phyloP scores from a whole-genome alignment of 2,329 filamentous ascomycete genomes.

The Sclerotinia subarctica region DNA sequence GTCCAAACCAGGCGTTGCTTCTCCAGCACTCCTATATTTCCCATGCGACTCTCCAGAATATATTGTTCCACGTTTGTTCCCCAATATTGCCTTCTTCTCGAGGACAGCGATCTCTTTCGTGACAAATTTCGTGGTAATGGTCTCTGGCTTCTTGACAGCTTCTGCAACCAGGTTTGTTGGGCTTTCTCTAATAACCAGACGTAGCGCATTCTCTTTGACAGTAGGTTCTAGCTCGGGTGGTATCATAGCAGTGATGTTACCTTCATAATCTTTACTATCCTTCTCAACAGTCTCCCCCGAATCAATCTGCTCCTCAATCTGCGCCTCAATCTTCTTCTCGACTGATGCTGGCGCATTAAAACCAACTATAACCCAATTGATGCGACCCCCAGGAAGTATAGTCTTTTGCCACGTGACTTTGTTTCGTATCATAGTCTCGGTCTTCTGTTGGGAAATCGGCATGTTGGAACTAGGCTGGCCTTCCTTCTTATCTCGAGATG shows the following conservation, averaged over 20 bases:
- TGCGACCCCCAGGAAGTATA: background rate
- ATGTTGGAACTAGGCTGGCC: background rate
- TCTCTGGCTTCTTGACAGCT: background rate
- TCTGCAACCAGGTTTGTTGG: background rate
- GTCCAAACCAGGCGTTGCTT: background rate
- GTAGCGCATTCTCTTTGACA: background rate
- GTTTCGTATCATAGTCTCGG: background rate
- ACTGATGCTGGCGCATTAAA: background rate
- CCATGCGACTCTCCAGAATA: background rate
- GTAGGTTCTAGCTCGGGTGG: background rate
- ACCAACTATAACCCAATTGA: constrained; percentile 9
- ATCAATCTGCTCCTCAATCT: background rate
- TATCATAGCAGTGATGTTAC: background rate
- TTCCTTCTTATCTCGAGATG: background rate
- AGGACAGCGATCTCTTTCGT: background rate
- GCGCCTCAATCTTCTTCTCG: background rate
- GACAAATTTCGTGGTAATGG: background rate
- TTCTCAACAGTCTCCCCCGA: too few relatives aligned
- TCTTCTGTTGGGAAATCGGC: background rate
- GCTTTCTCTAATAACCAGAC: background rate
- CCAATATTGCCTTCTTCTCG: background rate
- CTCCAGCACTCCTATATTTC: background rate
- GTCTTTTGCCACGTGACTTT: background rate
- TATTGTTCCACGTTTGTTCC: too few relatives aligned
- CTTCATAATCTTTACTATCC: too few relatives aligned